phyloP scores from a whole-genome alignment of 495 filamentous ascomycete species.

The Daldinia loculata region DNA sequence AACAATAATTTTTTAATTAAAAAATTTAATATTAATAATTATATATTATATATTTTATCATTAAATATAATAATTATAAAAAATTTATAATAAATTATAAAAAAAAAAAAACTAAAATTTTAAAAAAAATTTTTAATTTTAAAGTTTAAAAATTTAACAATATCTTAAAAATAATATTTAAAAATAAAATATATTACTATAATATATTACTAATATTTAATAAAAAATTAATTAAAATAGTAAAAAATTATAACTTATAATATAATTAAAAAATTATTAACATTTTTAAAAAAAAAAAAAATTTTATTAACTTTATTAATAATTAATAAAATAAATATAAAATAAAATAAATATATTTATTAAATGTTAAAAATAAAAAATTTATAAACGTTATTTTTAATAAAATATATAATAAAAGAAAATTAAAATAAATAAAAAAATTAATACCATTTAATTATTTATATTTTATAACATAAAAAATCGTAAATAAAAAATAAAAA shows the following conservation, averaged over 20 bases:
- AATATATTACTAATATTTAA: background rate
- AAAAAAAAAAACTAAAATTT: background rate
- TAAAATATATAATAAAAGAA: background rate
- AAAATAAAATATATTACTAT: background rate
- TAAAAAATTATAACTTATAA: background rate
- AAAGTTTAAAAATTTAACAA: background rate
- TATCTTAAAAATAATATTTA: background rate
- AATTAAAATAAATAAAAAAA: background rate
- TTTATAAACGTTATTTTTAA: background rate
- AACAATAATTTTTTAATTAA: too few species aligned
- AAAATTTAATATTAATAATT: too few species aligned
- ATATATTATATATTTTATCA: too few species aligned
- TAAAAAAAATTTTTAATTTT: background rate
- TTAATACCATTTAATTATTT: background rate
- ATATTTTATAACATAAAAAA: background rate
- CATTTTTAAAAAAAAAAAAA: background rate
- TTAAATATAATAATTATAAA: too few species aligned
- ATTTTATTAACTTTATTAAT: background rate
- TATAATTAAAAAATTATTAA: background rate
- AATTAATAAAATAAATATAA: constrained; percentile 2
- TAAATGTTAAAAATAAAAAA: background rate
- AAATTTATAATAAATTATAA: too few species aligned
- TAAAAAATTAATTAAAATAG: background rate
- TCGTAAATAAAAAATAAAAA: background rate
- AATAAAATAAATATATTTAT: background rate